A percentile compares a stretch with the other conserved stretches of the same genome.
Conservation (phyloP, 108 stramenopile species). For the Nitzschia inconspicua region DNA sequence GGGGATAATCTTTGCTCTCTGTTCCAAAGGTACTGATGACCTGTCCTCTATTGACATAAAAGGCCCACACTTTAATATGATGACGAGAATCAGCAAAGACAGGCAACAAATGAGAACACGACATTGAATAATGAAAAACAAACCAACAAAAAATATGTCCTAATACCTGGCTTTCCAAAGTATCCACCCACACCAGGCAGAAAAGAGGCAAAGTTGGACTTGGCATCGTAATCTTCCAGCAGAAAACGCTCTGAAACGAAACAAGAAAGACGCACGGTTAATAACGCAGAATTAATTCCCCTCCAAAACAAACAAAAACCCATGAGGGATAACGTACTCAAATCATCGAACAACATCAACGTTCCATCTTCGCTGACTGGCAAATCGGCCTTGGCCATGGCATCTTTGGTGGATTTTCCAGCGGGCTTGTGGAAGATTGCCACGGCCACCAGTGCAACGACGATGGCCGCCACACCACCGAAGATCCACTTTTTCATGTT, state of each 20-base stretch:
- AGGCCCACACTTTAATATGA: no score
- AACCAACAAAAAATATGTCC: no score
- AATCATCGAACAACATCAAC: constrained; percentile 51
- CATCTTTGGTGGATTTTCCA: constrained; percentile 15
- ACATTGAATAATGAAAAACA: no score
- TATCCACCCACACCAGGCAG: constrained; percentile 87
- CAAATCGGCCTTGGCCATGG: constrained; percentile 26
- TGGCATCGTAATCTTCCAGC: constrained; percentile 81
- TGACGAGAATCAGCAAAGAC: no score
- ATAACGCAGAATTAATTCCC: no score
- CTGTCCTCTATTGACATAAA: constrained; percentile 96
- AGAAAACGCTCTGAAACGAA: constrained; percentile 84
- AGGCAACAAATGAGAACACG: no score
- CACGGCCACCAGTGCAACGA: background rate
- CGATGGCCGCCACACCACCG: constrained; percentile 3
- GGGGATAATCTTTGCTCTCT: constrained; percentile 85
- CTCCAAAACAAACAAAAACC: background rate
- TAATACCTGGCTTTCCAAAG: constrained; percentile 88
- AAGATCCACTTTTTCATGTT: constrained; percentile 19
- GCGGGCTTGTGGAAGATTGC: background rate
- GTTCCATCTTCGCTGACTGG: constrained; percentile 28
- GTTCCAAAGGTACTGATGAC: constrained; percentile 86
- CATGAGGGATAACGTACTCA: constrained; percentile 49
- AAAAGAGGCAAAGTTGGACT: constrained; percentile 80
- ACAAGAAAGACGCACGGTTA: no score